Evolutionary conservation across 352 stramenopile species (phyloP).

Genomic region (Saprolegnia diclina): DNA sequence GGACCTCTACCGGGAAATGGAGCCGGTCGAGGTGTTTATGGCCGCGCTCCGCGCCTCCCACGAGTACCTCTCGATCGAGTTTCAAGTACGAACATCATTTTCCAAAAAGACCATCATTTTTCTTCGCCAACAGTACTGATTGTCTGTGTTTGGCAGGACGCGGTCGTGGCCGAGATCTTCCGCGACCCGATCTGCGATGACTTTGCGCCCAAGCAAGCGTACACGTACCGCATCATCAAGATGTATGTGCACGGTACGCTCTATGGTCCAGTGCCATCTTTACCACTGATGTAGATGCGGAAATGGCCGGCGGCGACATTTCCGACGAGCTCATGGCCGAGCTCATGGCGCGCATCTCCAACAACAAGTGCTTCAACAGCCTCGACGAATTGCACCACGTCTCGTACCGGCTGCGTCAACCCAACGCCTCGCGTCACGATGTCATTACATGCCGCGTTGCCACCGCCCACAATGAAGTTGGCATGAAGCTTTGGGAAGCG

Average conservation of each 20-base stretch:
- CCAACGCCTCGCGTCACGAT: slow-evolving; percentile 22
- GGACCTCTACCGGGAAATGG: slow-evolving; percentile 60
- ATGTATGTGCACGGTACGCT: slow-evolving; percentile 47
- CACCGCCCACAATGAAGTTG: slow-evolving; percentile 75
- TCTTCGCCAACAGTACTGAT: too few relatives aligned
- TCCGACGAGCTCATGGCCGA: slow-evolving; percentile 49
- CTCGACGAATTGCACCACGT: slow-evolving; percentile 69
- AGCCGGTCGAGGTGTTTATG: slow-evolving; percentile 43
- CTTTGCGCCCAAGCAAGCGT: slow-evolving; percentile 54
- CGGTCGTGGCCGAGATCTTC: slow-evolving; percentile 47
- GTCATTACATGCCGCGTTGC: slow-evolving; percentile 71
- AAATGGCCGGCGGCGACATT: slow-evolving; percentile 37
- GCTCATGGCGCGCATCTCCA: slow-evolving; percentile 54
- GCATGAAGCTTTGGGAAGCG: slow-evolving; percentile 78
- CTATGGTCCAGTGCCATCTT: background rate
- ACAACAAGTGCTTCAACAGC: slow-evolving; percentile 33
- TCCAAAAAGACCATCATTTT: too few relatives aligned
- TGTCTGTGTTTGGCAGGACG: slow-evolving; percentile 32
- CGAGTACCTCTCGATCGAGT: slow-evolving; percentile 44
- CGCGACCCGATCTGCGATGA: slow-evolving; percentile 49
- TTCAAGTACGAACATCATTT: slow-evolving; percentile 38
- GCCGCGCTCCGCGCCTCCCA: slow-evolving; percentile 33
- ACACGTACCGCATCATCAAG: slow-evolving; percentile 70
- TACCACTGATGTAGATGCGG: slow-evolving; percentile 40
- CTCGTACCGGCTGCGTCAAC: slow-evolving; percentile 43